Evolutionary conservation across 2,329 filamentous ascomycete species (phyloP).

Genomic region (Aureobasidium sp.): DNA sequence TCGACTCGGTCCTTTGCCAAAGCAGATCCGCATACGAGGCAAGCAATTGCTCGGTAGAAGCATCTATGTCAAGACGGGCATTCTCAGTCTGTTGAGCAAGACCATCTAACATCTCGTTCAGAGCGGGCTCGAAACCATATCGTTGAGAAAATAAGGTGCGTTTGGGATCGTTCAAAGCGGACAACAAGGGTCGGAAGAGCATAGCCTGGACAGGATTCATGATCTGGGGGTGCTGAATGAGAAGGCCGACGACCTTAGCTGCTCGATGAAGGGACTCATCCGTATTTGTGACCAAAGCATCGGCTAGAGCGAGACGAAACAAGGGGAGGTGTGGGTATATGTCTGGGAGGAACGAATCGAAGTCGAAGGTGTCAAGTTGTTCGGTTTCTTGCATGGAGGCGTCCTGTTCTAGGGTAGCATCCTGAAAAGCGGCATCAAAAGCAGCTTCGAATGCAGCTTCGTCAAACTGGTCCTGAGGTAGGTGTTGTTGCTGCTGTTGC

Average conservation of each 20-base stretch:
- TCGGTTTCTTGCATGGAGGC: slow-evolving; percentile 13
- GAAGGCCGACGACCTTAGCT: slow-evolving; percentile 7
- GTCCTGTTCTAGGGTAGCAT: slow-evolving; percentile 22
- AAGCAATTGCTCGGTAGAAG: slow-evolving; percentile 3
- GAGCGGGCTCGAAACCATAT: not conserved
- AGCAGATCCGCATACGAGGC: slow-evolving; percentile 12
- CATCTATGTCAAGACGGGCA: not conserved
- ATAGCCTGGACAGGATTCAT: slow-evolving; percentile 14
- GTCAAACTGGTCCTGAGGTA: slow-evolving; percentile 37
- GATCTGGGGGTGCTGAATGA: slow-evolving; percentile 8
- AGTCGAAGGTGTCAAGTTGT: slow-evolving; percentile 13
- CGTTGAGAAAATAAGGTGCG: slow-evolving; percentile 4
- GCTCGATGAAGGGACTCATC: slow-evolving; percentile 17
- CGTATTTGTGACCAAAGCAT: slow-evolving; percentile 12
- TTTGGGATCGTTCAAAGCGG: slow-evolving; percentile 5
- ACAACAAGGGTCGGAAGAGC: slow-evolving; percentile 16
- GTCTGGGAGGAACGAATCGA: slow-evolving; percentile 7
- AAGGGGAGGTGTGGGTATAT: slow-evolving; percentile 17
- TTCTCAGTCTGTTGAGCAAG: not conserved
- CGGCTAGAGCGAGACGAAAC: slow-evolving; percentile 15
- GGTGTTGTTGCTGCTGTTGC: slow-evolving; percentile 13
- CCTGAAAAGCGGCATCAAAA: slow-evolving; percentile 43
- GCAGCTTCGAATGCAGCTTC: slow-evolving; percentile 50
- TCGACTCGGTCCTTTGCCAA: slow-evolving; percentile 6
- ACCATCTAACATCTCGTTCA: not conserved